phyloP scores from a whole-genome alignment of 352 stramenopile genomes.

The Phytopythium aichiense region DNA sequence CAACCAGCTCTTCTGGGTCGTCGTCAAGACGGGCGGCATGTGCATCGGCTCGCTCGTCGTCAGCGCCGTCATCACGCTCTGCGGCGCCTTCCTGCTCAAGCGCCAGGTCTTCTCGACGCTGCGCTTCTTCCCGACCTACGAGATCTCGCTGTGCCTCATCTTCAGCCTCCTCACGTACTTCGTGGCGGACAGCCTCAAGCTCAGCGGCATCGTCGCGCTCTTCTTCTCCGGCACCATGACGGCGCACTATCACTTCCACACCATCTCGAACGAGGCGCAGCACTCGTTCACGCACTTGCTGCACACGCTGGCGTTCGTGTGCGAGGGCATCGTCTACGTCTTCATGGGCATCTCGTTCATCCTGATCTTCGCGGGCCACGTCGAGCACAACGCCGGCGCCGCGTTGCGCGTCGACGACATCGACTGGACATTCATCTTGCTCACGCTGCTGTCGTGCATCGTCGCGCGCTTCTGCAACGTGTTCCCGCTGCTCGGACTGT shows the following conservation, averaged over 20 bases:
- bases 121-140: conserved; percentile 80
- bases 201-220: conserved; percentile 92
- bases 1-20: conserved; percentile 58
- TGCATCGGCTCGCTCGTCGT: conserved; percentile 76
- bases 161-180: conserved; percentile 87
- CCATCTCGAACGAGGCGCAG: conserved; percentile 73
- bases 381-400: conserved; percentile 49
- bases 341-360: conserved; percentile 87
- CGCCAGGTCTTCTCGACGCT: conserved; percentile 63
- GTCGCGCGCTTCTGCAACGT: conserved; percentile 72
- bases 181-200: conserved; percentile 63
- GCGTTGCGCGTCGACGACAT: conserved; percentile 74
- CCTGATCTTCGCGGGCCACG: conserved; percentile 75
- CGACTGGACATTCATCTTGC: conserved; percentile 71
- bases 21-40: conserved; percentile 67
- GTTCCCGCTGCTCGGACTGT: conserved; percentile 70
- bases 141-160: conserved; percentile 85
- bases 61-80: conserved; percentile 63
- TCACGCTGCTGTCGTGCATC: conserved; percentile 74
- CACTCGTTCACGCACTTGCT: conserved; percentile 83
- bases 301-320: conserved; percentile 79
- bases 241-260: conserved; percentile 86
- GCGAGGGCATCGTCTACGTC: conserved; percentile 81
- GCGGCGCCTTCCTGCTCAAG: conserved; percentile 76
- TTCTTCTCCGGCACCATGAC: conserved; percentile 92